Evolutionary conservation across 202 grass and related monocot genomes (phyloP).

Genomic region (Carex arenaria): DNA sequence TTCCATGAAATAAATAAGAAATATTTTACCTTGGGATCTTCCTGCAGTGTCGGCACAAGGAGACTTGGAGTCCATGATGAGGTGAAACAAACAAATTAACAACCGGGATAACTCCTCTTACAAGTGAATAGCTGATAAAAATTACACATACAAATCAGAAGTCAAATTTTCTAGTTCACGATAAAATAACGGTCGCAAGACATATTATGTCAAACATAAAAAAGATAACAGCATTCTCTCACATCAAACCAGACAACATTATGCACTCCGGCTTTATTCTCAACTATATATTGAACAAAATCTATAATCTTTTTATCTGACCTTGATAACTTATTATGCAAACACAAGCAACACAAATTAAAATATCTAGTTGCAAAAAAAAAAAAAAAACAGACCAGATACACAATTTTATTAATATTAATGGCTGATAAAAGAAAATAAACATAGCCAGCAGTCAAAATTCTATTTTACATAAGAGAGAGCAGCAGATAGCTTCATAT

Average conservation of each 20-base stretch:
- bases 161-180: not conserved
- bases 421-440: not conserved
- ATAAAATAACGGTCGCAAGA: not conserved
- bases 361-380: not conserved
- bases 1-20: not conserved
- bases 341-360: not conserved
- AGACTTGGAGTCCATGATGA: not conserved
- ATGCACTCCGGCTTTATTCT: not conserved
- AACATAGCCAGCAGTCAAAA: constrained; percentile 14
- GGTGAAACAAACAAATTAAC: not conserved
- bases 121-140: not conserved
- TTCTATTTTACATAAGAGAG: constrained; percentile 14
- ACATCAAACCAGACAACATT: not conserved
- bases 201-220: not conserved
- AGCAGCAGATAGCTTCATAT: not conserved
- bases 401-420: not conserved
- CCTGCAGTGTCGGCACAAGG: not conserved
- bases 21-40: not conserved
- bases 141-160: not conserved
- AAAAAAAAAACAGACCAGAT: not conserved
- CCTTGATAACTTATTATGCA: not conserved
- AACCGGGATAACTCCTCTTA: not conserved
- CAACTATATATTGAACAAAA: not conserved
- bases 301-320: not conserved
- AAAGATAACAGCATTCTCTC: not conserved